Base-by-base conservation (phyloP, 352 stramenopile species). In the Phytophthora capsici region DNA sequence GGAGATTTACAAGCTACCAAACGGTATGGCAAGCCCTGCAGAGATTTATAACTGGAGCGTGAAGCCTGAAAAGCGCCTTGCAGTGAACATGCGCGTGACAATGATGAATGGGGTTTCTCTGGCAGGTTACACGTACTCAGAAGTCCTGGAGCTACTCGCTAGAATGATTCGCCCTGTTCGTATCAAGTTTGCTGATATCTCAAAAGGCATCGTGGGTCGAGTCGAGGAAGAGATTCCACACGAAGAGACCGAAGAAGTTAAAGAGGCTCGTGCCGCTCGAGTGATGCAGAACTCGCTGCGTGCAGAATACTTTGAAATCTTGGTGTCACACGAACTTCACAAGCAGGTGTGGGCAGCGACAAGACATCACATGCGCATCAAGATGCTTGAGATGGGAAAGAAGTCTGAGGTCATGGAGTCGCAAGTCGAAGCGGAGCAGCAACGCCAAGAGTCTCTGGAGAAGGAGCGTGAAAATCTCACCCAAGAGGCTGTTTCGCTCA, bases 31-130 rank as follows among this genome's bases (percentile, higher is more conserved):
- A 34, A 93, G 84, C 68, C 88, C 88, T 40, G 88, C 88, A 6
- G 88, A 95, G 70, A 92, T 95, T 58, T 96, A 96, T 76, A 96
- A 96, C 66, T 96, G 88, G 88, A 89, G 88, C 63, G 85, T 94
- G 48, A 96, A 96, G 47, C 86, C 88, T 20, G 88, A 94, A 63
- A 92, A 93, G 83, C 86, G 86, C 32, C 71, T 96, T 47, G 66
- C 82, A 25, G 59, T 90, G 20, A 89, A 88, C 30, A 94, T 96
- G 82, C 79, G 88, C 19, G 88, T 96, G 74, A 92, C 86, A 0
- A 82, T 82, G 52, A 93, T 96, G 73, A 88, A 92, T 58, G 84
- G 84, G 9, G 77, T 91, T 28, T 74, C 88, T 2, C 32, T 96
- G 34, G 81, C 86, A 2, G 88, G 88, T 0, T 94, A 83, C 60